Evolutionary conservation across 306 rosid genomes (phyloP).

Genomic region (Dicorynia guianensis): DNA sequence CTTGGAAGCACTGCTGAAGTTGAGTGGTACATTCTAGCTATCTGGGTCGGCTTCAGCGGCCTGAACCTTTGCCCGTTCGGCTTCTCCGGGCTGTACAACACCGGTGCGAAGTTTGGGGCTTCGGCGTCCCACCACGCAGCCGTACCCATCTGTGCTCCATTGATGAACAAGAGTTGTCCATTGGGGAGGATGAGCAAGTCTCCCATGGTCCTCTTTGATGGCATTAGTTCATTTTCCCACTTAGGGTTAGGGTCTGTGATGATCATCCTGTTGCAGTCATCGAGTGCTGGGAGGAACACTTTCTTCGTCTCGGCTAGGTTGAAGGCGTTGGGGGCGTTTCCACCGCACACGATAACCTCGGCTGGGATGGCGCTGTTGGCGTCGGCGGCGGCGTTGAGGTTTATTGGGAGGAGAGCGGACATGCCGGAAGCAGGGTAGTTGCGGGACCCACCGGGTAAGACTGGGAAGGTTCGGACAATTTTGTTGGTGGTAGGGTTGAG

Average conservation of each 20-base stretch:
- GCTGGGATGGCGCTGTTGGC: conserved; percentile 10
- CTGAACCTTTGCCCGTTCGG: conserved; percentile 48
- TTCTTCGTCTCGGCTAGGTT: conserved; percentile 41
- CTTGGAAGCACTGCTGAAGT: conserved; percentile 68
- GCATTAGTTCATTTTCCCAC: conserved; percentile 76
- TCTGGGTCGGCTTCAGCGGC: conserved; percentile 31
- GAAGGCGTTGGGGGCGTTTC: conserved; percentile 62
- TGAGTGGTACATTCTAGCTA: conserved; percentile 93
- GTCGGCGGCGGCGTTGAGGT: conserved; percentile 25
- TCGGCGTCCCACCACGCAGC: conserved; percentile 87
- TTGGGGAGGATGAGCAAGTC: conserved; percentile 72
- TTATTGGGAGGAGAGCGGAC: conserved; percentile 77
- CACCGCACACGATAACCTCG: conserved; percentile 85
- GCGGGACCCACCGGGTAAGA: conserved; percentile 67
- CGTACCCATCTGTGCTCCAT: conserved; percentile 77
- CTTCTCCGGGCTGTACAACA: conserved; percentile 56
- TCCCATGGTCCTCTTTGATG: conserved; percentile 78
- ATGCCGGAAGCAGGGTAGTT: conserved; percentile 91
- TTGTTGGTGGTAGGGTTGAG: conserved; percentile 53
- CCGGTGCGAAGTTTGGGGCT: conserved; percentile 60
- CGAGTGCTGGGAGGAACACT: conserved; percentile 51
- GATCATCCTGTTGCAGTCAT: conserved; percentile 63
- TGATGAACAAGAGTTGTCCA: conserved; percentile 72
- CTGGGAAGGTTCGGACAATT: conserved; percentile 57
- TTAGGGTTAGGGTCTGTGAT: conserved; percentile 53